Evolutionary conservation across 2,329 filamentous ascomycete genomes (phyloP).

Genomic region (Pseudonectria buxi): DNA sequence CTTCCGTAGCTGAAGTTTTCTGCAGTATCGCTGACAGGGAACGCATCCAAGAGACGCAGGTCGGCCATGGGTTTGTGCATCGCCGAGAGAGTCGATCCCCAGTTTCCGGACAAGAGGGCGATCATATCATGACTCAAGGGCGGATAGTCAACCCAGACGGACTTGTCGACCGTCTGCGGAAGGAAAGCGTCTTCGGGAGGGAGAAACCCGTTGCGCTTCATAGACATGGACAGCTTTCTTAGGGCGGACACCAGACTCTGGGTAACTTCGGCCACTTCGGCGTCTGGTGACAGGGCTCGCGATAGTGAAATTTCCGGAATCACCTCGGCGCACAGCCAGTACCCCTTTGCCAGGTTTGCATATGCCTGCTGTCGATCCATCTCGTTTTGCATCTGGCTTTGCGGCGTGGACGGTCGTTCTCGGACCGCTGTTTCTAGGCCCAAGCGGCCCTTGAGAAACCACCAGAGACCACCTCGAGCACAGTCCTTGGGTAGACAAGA

Average conservation of each 20-base stretch:
- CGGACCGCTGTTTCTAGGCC: constrained; percentile 67
- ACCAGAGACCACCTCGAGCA: constrained; percentile 72
- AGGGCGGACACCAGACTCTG: constrained; percentile 57
- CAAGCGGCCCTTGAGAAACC: constrained; percentile 77
- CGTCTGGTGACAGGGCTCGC: constrained; percentile 34
- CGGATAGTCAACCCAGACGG: constrained; percentile 76
- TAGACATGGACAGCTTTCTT: constrained; percentile 69
- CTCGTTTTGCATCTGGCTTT: constrained; percentile 47
- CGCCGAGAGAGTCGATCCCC: constrained; percentile 42
- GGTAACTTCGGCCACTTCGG: constrained; percentile 47
- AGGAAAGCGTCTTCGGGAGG: constrained; percentile 62
- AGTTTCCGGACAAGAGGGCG: constrained; percentile 60
- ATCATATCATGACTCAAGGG: constrained; percentile 64
- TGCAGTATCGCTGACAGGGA: constrained; percentile 70
- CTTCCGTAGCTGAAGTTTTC: constrained; percentile 73
- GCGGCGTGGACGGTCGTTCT: constrained; percentile 46
- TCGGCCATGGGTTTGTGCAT: constrained; percentile 39
- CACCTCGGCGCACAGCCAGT: constrained; percentile 65
- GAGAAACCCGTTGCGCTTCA: constrained; percentile 76
- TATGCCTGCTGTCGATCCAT: constrained; percentile 67
- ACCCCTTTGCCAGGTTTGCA: constrained; percentile 75
- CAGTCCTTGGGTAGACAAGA: constrained; percentile 60
- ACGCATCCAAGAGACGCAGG: constrained; percentile 55
- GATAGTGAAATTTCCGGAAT: constrained; percentile 43
- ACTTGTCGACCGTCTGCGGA: constrained; percentile 73